Percentiles rank a stretch among this genome's conserved stretches.
phyloP scores from a whole-genome alignment of 2,329 filamentous ascomycete genomes.

The Stagonosporopsis tanaceti region DNA sequence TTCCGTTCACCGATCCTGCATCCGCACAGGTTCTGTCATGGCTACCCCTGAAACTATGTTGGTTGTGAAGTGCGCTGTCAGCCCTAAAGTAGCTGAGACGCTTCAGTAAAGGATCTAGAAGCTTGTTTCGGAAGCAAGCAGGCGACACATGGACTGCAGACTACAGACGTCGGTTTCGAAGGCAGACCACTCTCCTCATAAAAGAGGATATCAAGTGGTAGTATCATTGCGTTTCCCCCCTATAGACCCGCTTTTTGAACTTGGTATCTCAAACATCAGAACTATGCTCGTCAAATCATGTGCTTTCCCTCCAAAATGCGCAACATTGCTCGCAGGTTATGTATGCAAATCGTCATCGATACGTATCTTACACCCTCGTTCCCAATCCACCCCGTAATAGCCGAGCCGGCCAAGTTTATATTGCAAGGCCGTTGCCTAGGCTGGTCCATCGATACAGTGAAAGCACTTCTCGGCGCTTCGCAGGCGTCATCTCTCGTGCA shows the following conservation, averaged over 20 bases:
- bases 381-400: not conserved
- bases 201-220: conserved; percentile 12
- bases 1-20: not conserved
- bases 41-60: conserved; percentile 3
- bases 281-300: conserved; percentile 6
- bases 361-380: conserved; percentile 11
- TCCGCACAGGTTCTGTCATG: conserved; percentile 1
- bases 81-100: not conserved
- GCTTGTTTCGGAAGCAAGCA: not conserved
- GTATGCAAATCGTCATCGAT: conserved; percentile 8
- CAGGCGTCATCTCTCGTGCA: conserved; percentile 47
- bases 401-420: conserved; percentile 23
- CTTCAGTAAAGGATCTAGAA: conserved; percentile 3
- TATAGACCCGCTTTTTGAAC: not conserved
- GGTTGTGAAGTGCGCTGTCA: not conserved
- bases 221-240: conserved; percentile 10
- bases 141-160: not conserved
- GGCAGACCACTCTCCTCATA: conserved; percentile 1
- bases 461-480: conserved; percentile 57
- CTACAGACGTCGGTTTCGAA: not conserved
- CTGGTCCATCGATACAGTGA: conserved; percentile 63
- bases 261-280: conserved; percentile 11
- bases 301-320: not conserved
- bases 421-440: conserved; percentile 51
- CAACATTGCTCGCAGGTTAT: conserved; percentile 6